Evolutionary conservation across 768 basidiomycete species (phyloP).

Genomic region (Tylopilus subfusipes): DNA sequence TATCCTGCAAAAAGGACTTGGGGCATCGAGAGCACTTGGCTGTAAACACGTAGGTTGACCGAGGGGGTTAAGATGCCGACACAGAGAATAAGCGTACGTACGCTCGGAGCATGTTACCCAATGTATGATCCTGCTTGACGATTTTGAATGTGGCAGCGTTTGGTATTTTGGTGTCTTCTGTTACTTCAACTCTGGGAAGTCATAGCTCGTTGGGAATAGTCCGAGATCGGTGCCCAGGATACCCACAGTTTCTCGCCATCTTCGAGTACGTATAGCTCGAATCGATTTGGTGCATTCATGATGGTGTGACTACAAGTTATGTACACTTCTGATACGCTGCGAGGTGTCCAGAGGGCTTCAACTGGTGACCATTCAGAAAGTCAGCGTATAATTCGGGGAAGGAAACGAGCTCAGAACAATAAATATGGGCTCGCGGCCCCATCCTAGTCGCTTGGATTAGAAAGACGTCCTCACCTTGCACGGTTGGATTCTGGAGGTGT

Average conservation of each 20-base stretch:
- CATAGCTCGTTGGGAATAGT: constrained; percentile 2
- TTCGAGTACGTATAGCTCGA: constrained; percentile 86
- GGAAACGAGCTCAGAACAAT: constrained; percentile 47
- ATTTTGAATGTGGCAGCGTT: constrained; percentile 95
- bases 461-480: constrained; percentile 15
- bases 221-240: background rate
- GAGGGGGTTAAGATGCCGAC: background rate
- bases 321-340: background rate
- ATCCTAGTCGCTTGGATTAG: constrained; percentile 39
- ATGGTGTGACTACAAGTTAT: background rate
- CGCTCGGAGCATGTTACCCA: constrained; percentile 96
- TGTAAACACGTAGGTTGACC: constrained; percentile 31
- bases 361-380: background rate
- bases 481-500: constrained; percentile 9
- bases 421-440: constrained; percentile 54
- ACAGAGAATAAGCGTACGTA: constrained; percentile 36
- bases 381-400: constrained; percentile 9
- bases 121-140: constrained; percentile 95
- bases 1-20: constrained; percentile 94
- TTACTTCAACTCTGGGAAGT: constrained; percentile 73
- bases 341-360: background rate
- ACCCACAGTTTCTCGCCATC: constrained; percentile 94
- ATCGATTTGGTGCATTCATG: constrained; percentile 95
- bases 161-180: constrained; percentile 95
- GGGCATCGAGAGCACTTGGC: constrained; percentile 87